Percentiles rank a stretch among this genome's conserved stretches.
phyloP scores from a whole-genome alignment of 176 grass and related monocot species.

The Carex littledalei region DNA sequence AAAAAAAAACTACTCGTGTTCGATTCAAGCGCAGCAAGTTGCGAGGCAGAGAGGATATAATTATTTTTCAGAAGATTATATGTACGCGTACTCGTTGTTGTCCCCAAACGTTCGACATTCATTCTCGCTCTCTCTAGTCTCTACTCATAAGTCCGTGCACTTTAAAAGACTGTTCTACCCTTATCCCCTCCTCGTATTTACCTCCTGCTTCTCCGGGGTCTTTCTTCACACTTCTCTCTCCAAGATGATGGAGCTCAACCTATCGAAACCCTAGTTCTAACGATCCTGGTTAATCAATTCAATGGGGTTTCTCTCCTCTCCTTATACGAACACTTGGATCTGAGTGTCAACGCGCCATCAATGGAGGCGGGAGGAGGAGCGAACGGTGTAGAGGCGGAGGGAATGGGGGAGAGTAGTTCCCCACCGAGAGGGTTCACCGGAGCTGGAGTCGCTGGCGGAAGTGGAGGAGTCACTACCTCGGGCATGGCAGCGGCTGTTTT shows the following conservation, averaged over 20 bases:
- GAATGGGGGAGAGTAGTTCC: constrained; percentile 90
- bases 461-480: constrained; percentile 32
- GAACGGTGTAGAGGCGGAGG: constrained; percentile 55
- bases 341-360: not conserved
- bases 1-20: too few relatives aligned
- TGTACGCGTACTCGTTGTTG: too few relatives aligned
- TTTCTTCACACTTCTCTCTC: constrained; percentile 1
- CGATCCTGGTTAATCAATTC: constrained; percentile 22
- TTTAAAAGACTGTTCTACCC: constrained; percentile 35
- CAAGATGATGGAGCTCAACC: not conserved
- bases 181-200: constrained; percentile 18
- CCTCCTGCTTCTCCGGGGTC: constrained; percentile 9
- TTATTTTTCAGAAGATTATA: too few relatives aligned
- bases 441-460: constrained; percentile 21
- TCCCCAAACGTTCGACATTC: too few relatives aligned
- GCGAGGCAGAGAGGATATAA: not conserved
- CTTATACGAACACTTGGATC: not conserved
- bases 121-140: not conserved
- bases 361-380: constrained; percentile 10
- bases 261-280: constrained; percentile 23
- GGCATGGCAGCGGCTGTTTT: constrained; percentile 31
- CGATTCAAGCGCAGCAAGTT: too few relatives aligned
- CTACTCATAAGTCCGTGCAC: not conserved
- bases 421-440: constrained; percentile 34
- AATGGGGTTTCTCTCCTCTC: not conserved